Evolutionary conservation across 208 protist genomes (phyloP), one percentile per base, ranked within the genome.

Genomic region (Novymonas esmeraldas): DNA sequence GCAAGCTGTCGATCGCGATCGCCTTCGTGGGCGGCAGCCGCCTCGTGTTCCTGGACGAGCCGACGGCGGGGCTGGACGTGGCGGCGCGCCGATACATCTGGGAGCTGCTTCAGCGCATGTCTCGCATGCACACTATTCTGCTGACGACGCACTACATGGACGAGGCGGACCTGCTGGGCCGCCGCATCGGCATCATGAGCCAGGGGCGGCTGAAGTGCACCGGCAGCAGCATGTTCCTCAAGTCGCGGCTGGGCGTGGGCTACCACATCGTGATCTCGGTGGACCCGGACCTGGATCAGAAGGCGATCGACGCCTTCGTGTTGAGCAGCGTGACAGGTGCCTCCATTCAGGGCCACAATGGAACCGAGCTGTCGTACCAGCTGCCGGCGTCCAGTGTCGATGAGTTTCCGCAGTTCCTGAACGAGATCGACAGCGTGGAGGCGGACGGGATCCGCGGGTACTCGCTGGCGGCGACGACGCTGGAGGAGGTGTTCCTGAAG

Each of bases 101-200:
- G 94, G 74, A 77, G 9, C 60, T 97, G 20, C 64, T 92, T 50
- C 44, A 70, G 0, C 22, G 63, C 5, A 80, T 85, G 67, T 64
- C 69, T 44, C n/a, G 22, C 0, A 28, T 26, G 14, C 82, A 72
- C 60, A 92, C 76, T 14, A 85, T 93, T 31, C 48, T 93, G 14
- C 64, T 93, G 38, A 89, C 75, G 42, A 96, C 94, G n/a, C 97
- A 98, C 72, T 97, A 85, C 72, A 98, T 99, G 97, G 98, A 99
- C 61, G 98, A 99, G 73, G 98, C 98, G 3, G 97, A 99, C 62
- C 63, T 94, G 18, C 81, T 99, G n/a, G 84, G 85, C 10, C 76
- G 97, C 67, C 64, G 79, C 20, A 95, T 98, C 59, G 95, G 85
- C 0, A 98, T 99, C 48, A 90, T 99, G 81, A 81, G 79, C 31